These are phyloP conservation scores for Hydnomerulius pinastri DNA, from an alignment of 768 basidiomycete genomes.

Conservation along the genomic window DNA sequence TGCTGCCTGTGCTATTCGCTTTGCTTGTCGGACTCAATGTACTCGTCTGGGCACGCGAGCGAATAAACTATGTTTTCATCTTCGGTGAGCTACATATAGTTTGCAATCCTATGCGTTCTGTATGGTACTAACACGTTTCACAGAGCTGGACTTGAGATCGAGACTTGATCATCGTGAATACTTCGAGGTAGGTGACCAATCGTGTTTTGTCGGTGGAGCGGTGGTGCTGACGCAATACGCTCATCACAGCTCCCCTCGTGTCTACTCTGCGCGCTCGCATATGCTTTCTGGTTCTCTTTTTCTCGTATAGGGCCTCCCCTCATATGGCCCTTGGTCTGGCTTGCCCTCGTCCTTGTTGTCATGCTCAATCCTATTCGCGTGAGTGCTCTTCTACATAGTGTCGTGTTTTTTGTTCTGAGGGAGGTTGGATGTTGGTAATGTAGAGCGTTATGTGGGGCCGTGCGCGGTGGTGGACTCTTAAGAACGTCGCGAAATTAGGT, in stretches of 20 bases:
- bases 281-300: constrained; percentile 87
- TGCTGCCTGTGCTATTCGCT: constrained; percentile 74
- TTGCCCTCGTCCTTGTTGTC: constrained; percentile 57
- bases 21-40: constrained; percentile 84
- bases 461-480: constrained; percentile 78
- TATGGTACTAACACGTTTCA: not conserved
- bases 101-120: not conserved
- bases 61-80: constrained; percentile 94
- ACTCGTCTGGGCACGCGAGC: constrained; percentile 67
- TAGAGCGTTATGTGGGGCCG: constrained; percentile 40
- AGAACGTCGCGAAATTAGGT: constrained; percentile 60
- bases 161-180: constrained; percentile 81
- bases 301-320: constrained; percentile 66
- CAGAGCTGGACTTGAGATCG: constrained; percentile 71
- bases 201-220: not conserved
- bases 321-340: constrained; percentile 82
- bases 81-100: constrained; percentile 57
- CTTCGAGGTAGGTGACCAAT: constrained; percentile 51
- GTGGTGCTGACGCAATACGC: constrained; percentile 1
- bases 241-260: constrained; percentile 83
- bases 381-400: constrained; percentile 10
- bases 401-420: too few species aligned
- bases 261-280: constrained; percentile 70
- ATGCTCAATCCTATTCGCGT: constrained; percentile 79
- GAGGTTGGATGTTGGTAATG: constrained; percentile 50